Percentiles rank a stretch among this genome's conserved stretches.
Evolutionary conservation across 306 rosid genomes (phyloP).

Genomic region (Trichosanthes cucumerina): DNA sequence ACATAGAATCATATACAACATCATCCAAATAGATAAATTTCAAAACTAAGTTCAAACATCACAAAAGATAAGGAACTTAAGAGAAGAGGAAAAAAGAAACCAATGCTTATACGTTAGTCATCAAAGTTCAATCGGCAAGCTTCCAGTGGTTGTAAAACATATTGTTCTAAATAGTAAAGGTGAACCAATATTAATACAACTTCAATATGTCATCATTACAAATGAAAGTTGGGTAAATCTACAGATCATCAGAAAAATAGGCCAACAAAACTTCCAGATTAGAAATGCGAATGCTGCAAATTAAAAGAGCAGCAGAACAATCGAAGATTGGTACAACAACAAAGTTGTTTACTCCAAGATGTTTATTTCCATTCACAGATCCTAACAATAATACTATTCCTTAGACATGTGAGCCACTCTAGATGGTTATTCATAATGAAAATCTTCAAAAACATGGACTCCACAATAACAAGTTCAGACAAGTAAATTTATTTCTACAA

Average conservation of each 20-base stretch:
- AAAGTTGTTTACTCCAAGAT: background rate
- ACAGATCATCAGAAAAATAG: background rate
- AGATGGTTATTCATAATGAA: background rate
- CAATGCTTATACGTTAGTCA: background rate
- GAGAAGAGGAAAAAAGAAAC: background rate
- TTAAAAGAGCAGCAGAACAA: background rate
- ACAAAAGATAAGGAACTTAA: background rate
- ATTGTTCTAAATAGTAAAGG: background rate
- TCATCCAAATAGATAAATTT: background rate
- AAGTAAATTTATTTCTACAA: background rate
- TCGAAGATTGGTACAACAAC: background rate
- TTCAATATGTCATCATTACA: background rate
- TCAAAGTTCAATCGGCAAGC: background rate
- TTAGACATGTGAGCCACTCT: background rate
- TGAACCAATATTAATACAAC: background rate
- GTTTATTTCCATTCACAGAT: constrained; percentile 55
- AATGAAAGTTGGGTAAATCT: background rate
- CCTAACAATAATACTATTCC: constrained; percentile 29
- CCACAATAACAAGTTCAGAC: background rate
- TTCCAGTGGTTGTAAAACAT: background rate
- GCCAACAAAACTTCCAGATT: background rate
- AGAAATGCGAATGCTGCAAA: background rate
- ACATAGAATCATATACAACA: background rate
- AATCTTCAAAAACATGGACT: background rate
- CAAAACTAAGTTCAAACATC: background rate